These are phyloP conservation scores for Secale cereale DNA, from an alignment of 176 grass and related monocot genomes.

Conservation along the genomic window DNA sequence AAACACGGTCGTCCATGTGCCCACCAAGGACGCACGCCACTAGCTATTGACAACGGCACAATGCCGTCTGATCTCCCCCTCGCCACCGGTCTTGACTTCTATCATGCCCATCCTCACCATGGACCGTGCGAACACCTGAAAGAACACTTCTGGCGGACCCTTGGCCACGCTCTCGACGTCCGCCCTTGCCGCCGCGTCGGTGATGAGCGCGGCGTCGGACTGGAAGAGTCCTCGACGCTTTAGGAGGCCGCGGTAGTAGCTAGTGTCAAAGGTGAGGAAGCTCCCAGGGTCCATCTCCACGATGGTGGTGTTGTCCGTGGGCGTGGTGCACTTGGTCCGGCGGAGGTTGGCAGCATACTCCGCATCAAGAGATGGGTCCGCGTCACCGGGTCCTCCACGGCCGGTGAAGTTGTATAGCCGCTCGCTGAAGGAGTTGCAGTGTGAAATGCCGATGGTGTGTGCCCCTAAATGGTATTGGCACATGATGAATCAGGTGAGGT, in stretches of 20 bases:
- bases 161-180: conserved; percentile 32
- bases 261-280: conserved; percentile 66
- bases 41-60: conserved; percentile 49
- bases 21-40: neutral
- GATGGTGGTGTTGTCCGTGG: conserved; percentile 59
- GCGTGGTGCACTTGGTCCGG: conserved; percentile 44
- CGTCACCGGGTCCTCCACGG: conserved; percentile 17
- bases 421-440: conserved; percentile 55
- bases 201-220: conserved; percentile 76
- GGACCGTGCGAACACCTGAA: conserved; percentile 55
- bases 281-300: conserved; percentile 94
- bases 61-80: conserved; percentile 77
- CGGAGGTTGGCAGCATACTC: conserved; percentile 62
- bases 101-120: conserved; percentile 70
- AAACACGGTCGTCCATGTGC: neutral
- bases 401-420: conserved; percentile 92
- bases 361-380: conserved; percentile 63
- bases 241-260: conserved; percentile 73
- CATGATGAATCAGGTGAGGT: neutral
- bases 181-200: conserved; percentile 23
- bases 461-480: conserved; percentile 35
- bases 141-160: conserved; percentile 44
- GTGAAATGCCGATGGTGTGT: conserved; percentile 82
- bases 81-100: conserved; percentile 54
- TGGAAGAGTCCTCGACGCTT: conserved; percentile 75